Conservation (phyloP, 768 basidiomycete genomes). For the Brasilioporus rufonigricans region DNA sequence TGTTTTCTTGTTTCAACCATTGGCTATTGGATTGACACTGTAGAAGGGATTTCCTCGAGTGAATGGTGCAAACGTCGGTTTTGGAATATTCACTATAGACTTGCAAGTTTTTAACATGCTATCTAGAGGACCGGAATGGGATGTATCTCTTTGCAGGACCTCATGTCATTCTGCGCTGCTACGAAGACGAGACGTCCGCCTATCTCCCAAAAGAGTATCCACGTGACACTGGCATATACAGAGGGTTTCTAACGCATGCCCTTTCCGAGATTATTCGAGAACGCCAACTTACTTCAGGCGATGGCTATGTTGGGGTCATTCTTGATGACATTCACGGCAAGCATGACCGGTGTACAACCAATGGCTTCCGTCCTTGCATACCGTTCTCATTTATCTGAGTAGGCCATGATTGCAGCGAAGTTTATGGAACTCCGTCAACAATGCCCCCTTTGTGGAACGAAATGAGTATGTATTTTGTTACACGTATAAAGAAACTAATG, state of each 20-base stretch:
- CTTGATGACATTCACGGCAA: conserved; percentile 3
- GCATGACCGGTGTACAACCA: background rate
- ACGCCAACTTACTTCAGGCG: background rate
- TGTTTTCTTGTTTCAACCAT: too few relatives aligned
- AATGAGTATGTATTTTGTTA: background rate
- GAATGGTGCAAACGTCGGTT: background rate
- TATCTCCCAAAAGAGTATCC: background rate
- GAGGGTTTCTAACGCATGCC: background rate
- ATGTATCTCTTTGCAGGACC: conserved; percentile 13
- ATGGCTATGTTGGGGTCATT: background rate
- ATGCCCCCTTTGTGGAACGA: conserved; percentile 4
- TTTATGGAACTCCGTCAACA: background rate
- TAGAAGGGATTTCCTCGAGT: background rate
- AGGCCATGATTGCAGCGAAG: too few relatives aligned
- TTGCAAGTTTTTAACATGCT: background rate
- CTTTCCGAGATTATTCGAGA: background rate
- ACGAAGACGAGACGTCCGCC: background rate
- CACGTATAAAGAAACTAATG: too few relatives aligned
- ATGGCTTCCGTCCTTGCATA: background rate
- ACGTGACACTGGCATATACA: background rate
- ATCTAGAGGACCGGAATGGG: background rate
- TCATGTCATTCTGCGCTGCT: conserved; percentile 3
- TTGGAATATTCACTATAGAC: background rate
- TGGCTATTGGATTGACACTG: background rate
- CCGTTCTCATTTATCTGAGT: too few relatives aligned